Percentiles rank a stretch among this genome's conserved stretches.
Conservation (phyloP, 352 stramenopile genomes). For the Phytophthora vignae region DNA sequence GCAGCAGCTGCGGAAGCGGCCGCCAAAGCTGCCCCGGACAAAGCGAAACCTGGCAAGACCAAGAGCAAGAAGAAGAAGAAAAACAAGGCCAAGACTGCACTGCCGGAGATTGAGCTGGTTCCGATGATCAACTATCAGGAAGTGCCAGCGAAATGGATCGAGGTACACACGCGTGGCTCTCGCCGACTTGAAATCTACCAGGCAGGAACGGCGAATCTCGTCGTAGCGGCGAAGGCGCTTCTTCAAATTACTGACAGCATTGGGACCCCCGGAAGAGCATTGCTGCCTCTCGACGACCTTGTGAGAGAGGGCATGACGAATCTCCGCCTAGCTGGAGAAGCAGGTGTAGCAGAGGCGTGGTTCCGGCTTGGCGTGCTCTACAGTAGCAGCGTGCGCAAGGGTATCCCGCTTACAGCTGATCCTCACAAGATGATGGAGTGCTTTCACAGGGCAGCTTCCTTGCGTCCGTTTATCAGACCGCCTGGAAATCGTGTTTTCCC, state of each 20-base stretch:
- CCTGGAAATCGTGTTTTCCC: slow-evolving; percentile 37
- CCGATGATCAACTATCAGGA: slow-evolving; percentile 48
- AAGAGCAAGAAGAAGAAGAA: slow-evolving; percentile 36
- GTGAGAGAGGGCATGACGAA: slow-evolving; percentile 31
- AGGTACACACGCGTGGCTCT: slow-evolving; percentile 31
- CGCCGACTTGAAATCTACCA: slow-evolving; percentile 30
- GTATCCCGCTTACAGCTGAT: slow-evolving; percentile 33
- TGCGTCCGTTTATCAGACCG: slow-evolving; percentile 43
- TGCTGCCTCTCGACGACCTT: slow-evolving; percentile 18
- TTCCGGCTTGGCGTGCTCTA: slow-evolving; percentile 51
- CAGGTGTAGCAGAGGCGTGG: slow-evolving; percentile 47
- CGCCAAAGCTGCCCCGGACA: not conserved
- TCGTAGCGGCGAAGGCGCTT: slow-evolving; percentile 28
- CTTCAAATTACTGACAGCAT: slow-evolving; percentile 37
- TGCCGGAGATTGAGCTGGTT: slow-evolving; percentile 30
- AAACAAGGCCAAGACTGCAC: slow-evolving; percentile 18
- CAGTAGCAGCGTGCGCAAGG: slow-evolving; percentile 29
- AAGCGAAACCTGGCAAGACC: slow-evolving; percentile 15
- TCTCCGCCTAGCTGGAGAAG: slow-evolving; percentile 39
- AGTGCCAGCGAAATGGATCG: slow-evolving; percentile 40
- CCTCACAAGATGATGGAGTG: slow-evolving; percentile 40
- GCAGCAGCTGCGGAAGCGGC: slow-evolving; percentile 5
- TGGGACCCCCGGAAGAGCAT: slow-evolving; percentile 24
- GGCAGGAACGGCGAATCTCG: slow-evolving; percentile 30
- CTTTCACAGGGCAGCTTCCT: slow-evolving; percentile 42